Conservation (phyloP, 2,329 filamentous ascomycete genomes). For the Fusarium algeriense region DNA sequence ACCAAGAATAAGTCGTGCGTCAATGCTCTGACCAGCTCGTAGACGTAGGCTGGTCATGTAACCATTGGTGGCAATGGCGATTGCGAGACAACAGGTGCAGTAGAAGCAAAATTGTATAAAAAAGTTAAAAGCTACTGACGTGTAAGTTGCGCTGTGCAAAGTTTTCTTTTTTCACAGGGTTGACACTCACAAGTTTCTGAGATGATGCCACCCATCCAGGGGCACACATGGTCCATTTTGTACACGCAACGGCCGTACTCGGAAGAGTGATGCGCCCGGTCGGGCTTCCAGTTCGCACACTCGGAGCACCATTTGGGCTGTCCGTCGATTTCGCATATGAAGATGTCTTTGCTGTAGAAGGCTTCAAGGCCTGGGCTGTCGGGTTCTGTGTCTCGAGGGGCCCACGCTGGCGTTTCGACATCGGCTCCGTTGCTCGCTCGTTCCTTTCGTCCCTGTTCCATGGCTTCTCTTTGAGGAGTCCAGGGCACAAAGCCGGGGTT, state of each 20-base stretch:
- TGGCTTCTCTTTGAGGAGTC: constrained; percentile 52
- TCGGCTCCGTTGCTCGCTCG: constrained; percentile 42
- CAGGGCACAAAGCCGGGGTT: constrained; percentile 82
- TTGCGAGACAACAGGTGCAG: constrained; percentile 73
- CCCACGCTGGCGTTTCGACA: constrained; percentile 50
- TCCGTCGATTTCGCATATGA: constrained; percentile 85
- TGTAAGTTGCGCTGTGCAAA: constrained; percentile 7
- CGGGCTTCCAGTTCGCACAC: constrained; percentile 89
- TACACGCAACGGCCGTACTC: constrained; percentile 84
- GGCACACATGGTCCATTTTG: constrained; percentile 97
- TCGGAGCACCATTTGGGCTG: constrained; percentile 87
- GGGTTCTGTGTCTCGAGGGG: constrained; percentile 60
- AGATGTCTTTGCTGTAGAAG: constrained; percentile 87
- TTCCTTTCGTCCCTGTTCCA: constrained; percentile 48
- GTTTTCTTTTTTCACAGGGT: not conserved
- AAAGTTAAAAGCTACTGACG: constrained; percentile 80
- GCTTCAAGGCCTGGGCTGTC: constrained; percentile 76
- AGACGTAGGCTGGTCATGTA: constrained; percentile 71
- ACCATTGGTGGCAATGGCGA: constrained; percentile 72
- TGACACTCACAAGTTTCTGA: constrained; percentile 75
- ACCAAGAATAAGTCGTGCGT: constrained; percentile 74
- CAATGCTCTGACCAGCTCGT: constrained; percentile 55
- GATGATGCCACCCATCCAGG: constrained; percentile 95
- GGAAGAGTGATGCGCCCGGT: constrained; percentile 87
- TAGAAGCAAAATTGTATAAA: constrained; percentile 91